These are phyloP conservation scores for Picea glauca DNA, from an alignment of 75 land plant genomes.

Conservation along the genomic window DNA sequence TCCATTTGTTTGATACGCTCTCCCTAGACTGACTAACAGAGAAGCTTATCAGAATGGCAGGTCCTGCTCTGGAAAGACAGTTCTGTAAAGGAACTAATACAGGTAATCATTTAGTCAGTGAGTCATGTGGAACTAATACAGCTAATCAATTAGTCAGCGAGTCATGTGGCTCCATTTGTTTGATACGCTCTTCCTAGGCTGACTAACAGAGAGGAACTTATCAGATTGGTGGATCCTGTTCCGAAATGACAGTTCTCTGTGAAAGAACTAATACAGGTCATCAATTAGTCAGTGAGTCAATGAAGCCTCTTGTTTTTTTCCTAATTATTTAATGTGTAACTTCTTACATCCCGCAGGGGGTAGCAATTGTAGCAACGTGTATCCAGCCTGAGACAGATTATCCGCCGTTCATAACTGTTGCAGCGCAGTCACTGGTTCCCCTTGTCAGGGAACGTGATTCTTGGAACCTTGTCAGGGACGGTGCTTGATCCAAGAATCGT, in stretches of 20 bases:
- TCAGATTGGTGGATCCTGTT: slow-evolving; percentile 71
- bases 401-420: slow-evolving; percentile 83
- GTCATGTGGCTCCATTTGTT: no score
- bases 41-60: slow-evolving; percentile 63
- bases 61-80: slow-evolving; percentile 63
- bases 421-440: slow-evolving; percentile 78
- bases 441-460: slow-evolving; percentile 27
- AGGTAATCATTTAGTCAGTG: slow-evolving; percentile 25
- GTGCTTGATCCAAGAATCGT: no score
- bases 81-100: slow-evolving; percentile 79
- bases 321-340: no score
- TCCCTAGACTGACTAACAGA: slow-evolving; percentile 73
- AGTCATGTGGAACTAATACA: no score
- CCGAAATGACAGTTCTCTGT: slow-evolving; percentile 56
- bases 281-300: no score
- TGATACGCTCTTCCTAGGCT: slow-evolving; percentile 44
- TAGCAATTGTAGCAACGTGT: slow-evolving; percentile 83
- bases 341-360: slow-evolving; percentile 29
- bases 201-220: slow-evolving; percentile 56
- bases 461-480: slow-evolving; percentile 25
- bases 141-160: no score
- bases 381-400: slow-evolving; percentile 80
- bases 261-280: slow-evolving; percentile 84
- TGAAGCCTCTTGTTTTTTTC: no score
- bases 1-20: not conserved